Conservation (phyloP, 371 early-diverging fungal genomes). For the Mortierella sp. region DNA sequence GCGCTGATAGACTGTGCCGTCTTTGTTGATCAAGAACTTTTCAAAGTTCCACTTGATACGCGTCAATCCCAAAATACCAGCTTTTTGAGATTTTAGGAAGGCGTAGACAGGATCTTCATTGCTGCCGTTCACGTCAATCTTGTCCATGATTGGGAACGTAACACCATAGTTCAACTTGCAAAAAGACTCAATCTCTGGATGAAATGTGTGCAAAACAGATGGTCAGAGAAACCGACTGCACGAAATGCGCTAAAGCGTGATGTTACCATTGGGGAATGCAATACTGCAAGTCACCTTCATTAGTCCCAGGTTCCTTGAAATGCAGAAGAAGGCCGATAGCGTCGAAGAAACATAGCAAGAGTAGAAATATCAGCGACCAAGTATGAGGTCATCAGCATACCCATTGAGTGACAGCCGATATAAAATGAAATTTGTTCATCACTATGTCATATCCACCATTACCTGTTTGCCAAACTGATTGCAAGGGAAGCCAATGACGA, state of each 20-base stretch:
- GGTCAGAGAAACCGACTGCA: background rate
- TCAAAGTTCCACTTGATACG: conserved; percentile 87
- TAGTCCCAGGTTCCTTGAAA: conserved; percentile 66
- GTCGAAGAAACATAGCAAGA: background rate
- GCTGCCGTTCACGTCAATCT: conserved; percentile 89
- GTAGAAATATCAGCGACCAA: background rate
- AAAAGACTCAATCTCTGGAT: conserved; percentile 73
- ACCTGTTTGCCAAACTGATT: conserved; percentile 93
- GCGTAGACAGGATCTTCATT: conserved; percentile 80
- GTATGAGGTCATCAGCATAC: background rate
- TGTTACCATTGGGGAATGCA: no score
- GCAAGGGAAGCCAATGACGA: conserved; percentile 89
- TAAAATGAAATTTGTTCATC: background rate
- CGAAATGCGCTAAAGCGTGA: background rate
- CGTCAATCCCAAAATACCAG: conserved; percentile 70
- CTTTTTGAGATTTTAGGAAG: conserved; percentile 76
- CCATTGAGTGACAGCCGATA: no score
- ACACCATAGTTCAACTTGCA: conserved; percentile 80
- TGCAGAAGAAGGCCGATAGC: background rate
- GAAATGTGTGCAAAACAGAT: background rate
- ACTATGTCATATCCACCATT: conserved; percentile 15
- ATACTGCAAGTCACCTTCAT: conserved; percentile 54
- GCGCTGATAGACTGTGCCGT: conserved; percentile 77
- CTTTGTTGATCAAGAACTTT: conserved; percentile 80
- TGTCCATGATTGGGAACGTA: conserved; percentile 87